Base-by-base conservation (phyloP, 106 monocot genomes). In the Triglochin maritima region DNA sequence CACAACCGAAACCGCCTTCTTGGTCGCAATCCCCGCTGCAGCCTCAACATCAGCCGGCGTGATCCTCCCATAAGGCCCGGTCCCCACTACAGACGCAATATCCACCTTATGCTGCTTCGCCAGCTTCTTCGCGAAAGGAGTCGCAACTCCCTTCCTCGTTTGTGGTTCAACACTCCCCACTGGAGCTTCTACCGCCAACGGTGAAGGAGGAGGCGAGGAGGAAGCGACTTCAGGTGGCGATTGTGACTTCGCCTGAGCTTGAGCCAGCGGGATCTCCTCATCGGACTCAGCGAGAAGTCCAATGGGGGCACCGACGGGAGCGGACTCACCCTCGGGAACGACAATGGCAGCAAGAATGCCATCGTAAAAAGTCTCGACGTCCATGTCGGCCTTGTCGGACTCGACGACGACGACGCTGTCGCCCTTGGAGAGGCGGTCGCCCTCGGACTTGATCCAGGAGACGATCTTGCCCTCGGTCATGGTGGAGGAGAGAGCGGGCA, bases 401-500 rank as follows among this genome's bases (percentile, higher is more conserved):
- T 89, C 92, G 49, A 91, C 92, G 55, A 98, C 98, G 46, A 98
- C 98, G 57, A 92, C 91, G 84, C 80, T 80, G 71, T 92, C 98
- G 7, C 95, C 95, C 72, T 96, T 91, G 72, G 85, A 76, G 63
- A 96, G 83, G 10, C 76, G 71, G 74, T 96, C 90, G 58, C 88
- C 91, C 78, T 95, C 90, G 4, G 94, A 75, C 70, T 86, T 86
- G 67, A 81, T 47, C 98, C 98, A 98, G 17, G 88, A 84, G 17
- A 98, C 92, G 82, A 98, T 98, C 81, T 86, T 91, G 0, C 98
- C 91, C 81, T 98, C 98, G 46, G 91, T 98, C 98, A 98, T 98
- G 16, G 98, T 98, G 57, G 98, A 98, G 76, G 88, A 88, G 46
- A 98, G 86, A 49, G 98, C 91, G 65, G 98, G 98, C 98, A 98